Conservation (phyloP, 257 asterid species). For the Leonotis leonurus region DNA sequence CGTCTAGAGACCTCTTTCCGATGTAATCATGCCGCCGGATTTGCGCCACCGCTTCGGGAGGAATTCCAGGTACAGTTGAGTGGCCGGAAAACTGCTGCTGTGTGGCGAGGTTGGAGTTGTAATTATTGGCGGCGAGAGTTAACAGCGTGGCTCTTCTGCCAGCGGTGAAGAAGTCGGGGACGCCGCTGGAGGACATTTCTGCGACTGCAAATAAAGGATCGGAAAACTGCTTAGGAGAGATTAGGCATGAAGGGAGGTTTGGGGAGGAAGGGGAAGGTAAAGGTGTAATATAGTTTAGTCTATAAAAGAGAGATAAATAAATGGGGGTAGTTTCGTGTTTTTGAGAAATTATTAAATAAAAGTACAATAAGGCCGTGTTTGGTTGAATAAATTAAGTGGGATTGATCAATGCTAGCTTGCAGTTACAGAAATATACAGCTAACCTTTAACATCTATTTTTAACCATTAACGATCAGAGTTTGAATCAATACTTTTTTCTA, state of each 20-base stretch:
- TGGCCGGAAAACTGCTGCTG: constrained; percentile 37
- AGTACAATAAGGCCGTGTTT: constrained; percentile 21
- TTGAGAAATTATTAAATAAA: constrained; percentile 17
- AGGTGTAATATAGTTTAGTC: no score
- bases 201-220: neutral
- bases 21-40: constrained; percentile 40
- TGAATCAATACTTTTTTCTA: neutral
- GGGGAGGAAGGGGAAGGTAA: no score
- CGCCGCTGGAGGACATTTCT: constrained; percentile 54
- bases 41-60: constrained; percentile 42
- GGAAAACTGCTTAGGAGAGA: constrained; percentile 21
- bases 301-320: neutral
- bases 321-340: constrained; percentile 15
- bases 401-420: neutral
- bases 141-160: no score
- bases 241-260: no score
- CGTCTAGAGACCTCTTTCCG: constrained; percentile 62
- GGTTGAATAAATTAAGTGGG: constrained; percentile 7
- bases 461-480: neutral
- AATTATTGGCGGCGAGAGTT: no score
- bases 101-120: constrained; percentile 13
- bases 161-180: constrained; percentile 43
- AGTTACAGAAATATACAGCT: neutral
- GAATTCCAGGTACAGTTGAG: constrained; percentile 35
- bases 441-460: neutral